A percentile compares a stretch with the other conserved stretches of the same genome.
Conservation (phyloP, 140 eudicot genomes). For the Cichorium intybus region DNA sequence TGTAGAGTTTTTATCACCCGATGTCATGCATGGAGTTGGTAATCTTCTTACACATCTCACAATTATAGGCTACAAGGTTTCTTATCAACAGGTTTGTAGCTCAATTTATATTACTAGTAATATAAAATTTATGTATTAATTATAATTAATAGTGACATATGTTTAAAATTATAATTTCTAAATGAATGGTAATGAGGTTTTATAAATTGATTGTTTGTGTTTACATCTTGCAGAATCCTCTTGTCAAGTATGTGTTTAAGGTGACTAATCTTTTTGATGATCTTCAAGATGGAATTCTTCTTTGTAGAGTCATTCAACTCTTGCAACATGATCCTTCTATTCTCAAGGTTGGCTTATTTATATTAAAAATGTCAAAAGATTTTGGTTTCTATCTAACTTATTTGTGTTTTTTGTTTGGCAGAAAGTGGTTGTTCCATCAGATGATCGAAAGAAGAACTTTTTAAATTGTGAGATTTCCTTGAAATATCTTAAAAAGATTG, state of each 20-base stretch:
- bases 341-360: constrained; percentile 52
- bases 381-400: neutral
- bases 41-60: constrained; percentile 81
- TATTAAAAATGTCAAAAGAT: neutral
- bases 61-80: constrained; percentile 85
- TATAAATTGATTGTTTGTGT: neutral
- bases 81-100: constrained; percentile 67
- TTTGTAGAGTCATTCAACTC: constrained; percentile 86
- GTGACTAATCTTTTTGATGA: constrained; percentile 75
- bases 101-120: too few species aligned
- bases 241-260: constrained; percentile 66
- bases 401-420: constrained; percentile 28
- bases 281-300: constrained; percentile 83
- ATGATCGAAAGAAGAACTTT: constrained; percentile 66
- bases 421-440: constrained; percentile 86
- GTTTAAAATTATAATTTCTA: too few species aligned
- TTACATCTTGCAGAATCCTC: constrained; percentile 54
- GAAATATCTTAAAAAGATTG: constrained; percentile 61
- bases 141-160: too few species aligned
- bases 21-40: constrained; percentile 99
- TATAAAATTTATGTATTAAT: too few species aligned
- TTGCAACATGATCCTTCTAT: constrained; percentile 72
- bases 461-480: constrained; percentile 68
- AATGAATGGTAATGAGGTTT: neutral
- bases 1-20: constrained; percentile 74